Conservation (phyloP, 2,329 filamentous ascomycete species). For the Hymenoscyphus repandus region DNA sequence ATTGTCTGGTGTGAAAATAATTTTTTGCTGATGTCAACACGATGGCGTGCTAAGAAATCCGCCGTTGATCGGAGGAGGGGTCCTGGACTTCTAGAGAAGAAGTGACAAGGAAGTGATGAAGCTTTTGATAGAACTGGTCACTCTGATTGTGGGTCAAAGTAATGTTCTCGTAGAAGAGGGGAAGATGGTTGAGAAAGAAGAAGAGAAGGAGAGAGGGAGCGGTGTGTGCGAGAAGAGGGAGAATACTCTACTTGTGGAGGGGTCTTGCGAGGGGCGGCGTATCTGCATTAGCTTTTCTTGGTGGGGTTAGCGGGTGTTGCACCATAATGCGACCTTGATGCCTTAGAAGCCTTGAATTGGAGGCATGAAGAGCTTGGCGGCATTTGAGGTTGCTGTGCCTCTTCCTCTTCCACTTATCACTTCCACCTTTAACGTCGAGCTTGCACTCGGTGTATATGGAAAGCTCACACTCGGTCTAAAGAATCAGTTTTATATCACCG, state of each 20-base stretch:
- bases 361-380: too few species aligned
- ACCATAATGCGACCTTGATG: not conserved
- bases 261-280: conserved; percentile 1
- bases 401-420: not conserved
- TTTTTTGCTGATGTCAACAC: conserved; percentile 12
- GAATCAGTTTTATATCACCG: not conserved
- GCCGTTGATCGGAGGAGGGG: conserved; percentile 14
- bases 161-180: not conserved
- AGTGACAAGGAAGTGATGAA: conserved; percentile 3
- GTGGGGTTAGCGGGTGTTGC: not conserved
- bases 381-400: too few species aligned
- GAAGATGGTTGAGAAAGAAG: conserved; percentile 9
- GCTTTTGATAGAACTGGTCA: not conserved
- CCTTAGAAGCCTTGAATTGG: too few species aligned
- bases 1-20: conserved; percentile 11
- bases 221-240: conserved; percentile 5
- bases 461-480: not conserved
- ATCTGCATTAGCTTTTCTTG: not conserved
- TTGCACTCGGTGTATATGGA: too few species aligned
- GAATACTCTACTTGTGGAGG: conserved; percentile 9
- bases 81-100: conserved; percentile 1
- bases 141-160: conserved; percentile 10
- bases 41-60: conserved; percentile 16
- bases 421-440: too few species aligned
- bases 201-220: conserved; percentile 4